A percentile compares a stretch with the other conserved stretches of the same genome.
phyloP scores from a whole-genome alignment of 352 stramenopile genomes.

The Phytophthora constricta region DNA sequence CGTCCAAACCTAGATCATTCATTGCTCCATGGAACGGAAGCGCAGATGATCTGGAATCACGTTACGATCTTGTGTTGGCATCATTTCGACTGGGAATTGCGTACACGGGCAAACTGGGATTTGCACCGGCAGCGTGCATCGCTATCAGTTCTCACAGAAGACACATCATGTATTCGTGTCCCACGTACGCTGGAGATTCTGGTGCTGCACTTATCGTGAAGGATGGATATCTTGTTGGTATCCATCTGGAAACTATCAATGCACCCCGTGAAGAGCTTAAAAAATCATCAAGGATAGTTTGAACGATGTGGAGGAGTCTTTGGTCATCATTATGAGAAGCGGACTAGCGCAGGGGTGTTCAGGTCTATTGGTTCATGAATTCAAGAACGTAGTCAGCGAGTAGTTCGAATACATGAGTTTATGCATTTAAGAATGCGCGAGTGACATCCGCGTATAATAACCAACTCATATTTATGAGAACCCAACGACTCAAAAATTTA shows the following conservation, averaged over 20 bases:
- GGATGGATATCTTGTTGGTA: conserved; percentile 34
- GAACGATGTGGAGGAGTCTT: conserved; percentile 13
- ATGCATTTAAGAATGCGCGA: no score
- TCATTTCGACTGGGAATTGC: conserved; percentile 32
- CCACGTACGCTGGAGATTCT: no score
- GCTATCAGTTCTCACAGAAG: no score
- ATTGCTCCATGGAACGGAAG: conserved; percentile 12
- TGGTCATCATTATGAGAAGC: conserved; percentile 7
- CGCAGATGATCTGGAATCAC: conserved; percentile 20
- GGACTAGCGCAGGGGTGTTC: conserved; percentile 11
- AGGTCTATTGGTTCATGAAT: conserved; percentile 11
- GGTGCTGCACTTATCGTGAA: conserved; percentile 19
- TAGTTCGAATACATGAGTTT: conserved; percentile 4
- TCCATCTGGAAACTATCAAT: conserved; percentile 38
- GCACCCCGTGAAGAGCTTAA: conserved; percentile 15
- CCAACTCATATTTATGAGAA: no score
- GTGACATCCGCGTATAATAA: no score
- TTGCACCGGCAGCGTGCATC: no score
- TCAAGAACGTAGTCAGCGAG: conserved; percentile 5
- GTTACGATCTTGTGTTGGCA: conserved; percentile 23
- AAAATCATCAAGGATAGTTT: conserved; percentile 15
- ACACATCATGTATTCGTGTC: no score
- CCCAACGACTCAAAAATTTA: no score
- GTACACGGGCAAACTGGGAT: conserved; percentile 9
- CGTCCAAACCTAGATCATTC: conserved; percentile 3